Base-by-base conservation (phyloP, 75 land plant genomes). In the Selaginella moellendorffii region DNA sequence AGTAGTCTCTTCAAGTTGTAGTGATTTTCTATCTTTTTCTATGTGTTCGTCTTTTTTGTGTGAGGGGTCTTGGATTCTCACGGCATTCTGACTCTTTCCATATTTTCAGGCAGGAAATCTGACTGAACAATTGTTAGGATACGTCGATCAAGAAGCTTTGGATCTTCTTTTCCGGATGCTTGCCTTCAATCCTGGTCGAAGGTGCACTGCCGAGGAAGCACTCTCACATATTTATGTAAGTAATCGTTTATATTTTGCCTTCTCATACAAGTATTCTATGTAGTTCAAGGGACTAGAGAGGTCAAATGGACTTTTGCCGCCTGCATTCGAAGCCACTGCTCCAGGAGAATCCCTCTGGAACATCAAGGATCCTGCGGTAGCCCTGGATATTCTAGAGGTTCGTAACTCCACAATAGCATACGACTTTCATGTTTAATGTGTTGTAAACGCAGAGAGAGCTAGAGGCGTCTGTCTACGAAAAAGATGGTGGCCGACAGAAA, bases 191-290 rank as follows among this genome's bases (percentile, higher is more conserved):
- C 76, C 76, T 18, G 21, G 62, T 19, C 72, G 76, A 19, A 64
- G 76, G 5, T 74, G 76, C 63, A 64, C 72, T 31, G 76, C 76
- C 17, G 76, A 74, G 29, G 76, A 74, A 30, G 76, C 76, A 31
- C 65, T 73, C 23, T 30, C 28, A 20, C 75, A 73, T 64, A 54
- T 71, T 26, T 73, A 73, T 30, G 75, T 73, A 63, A 63, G 75
- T 67, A 10, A 25, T 56, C 2, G 59, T 56, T 56, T 26, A 2
- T 24, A 14, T 18, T 22, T 62, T 5, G 2, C 9, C 29, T 62
- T 18, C n/a, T 2, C 2, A 28, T 26, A 2, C 8, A 26, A 10
- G 5, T 62, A 5, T 62, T 62, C 29, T 5, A 9, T 26, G n/a
- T 24, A 25, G 14, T 65, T 21, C 8, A 10, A n/a, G 60, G 25